Conservation (phyloP, 1,139 yeast genomes). For the Nakaseomyces delphensis region DNA sequence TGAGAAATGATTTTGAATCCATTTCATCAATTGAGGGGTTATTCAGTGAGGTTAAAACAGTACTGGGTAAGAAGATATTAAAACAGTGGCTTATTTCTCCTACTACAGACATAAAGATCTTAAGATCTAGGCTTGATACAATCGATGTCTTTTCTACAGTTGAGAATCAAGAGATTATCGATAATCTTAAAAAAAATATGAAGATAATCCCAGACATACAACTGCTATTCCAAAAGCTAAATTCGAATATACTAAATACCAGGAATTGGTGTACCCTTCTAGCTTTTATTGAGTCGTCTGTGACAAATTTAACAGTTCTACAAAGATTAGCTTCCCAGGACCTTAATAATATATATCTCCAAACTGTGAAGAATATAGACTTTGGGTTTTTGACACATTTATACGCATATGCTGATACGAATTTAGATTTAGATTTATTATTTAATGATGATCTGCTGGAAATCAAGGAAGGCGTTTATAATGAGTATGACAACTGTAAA, state of each 20-base stretch:
- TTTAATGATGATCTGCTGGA: constrained; percentile 15
- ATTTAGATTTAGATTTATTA: not conserved
- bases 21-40: constrained; percentile 24
- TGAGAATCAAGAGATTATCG: constrained; percentile 15
- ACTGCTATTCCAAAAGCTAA: constrained; percentile 22
- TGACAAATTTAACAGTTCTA: not conserved
- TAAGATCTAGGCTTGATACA: constrained; percentile 30
- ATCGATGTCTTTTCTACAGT: constrained; percentile 24
- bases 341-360: not conserved
- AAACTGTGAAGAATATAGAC: not conserved
- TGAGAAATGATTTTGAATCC: constrained; percentile 12
- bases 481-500: constrained; percentile 31
- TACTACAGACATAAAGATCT: constrained; percentile 21
- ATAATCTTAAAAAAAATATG: constrained; percentile 15
- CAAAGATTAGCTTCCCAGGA: not conserved
- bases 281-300: not conserved
- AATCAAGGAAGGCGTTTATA: constrained; percentile 31
- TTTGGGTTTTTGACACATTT: not conserved
- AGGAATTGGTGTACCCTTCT: not conserved
- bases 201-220: constrained; percentile 29
- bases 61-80: constrained; percentile 30
- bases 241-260: constrained; percentile 24
- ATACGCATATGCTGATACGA: not conserved
- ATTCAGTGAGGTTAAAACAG: constrained; percentile 28
- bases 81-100: constrained; percentile 35